Evolutionary conservation across 345 rosid genomes (phyloP).

Genomic region (Ailanthus altissimus): DNA sequence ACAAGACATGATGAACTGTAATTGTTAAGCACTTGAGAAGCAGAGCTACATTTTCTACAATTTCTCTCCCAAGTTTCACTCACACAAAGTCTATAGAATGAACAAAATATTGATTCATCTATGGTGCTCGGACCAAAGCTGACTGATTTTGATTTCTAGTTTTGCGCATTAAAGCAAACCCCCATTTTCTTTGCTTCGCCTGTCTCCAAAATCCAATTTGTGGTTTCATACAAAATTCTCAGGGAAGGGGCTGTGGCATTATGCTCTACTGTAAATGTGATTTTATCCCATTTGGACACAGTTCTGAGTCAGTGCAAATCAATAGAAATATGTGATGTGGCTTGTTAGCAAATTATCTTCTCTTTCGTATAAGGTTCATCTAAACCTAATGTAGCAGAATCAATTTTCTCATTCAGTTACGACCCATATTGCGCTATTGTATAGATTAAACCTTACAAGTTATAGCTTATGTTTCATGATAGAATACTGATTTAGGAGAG

Average conservation of each 20-base stretch:
- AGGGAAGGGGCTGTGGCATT: background rate
- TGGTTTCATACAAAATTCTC: background rate
- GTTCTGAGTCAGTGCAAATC: background rate
- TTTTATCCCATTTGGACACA: background rate
- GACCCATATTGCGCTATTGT: background rate
- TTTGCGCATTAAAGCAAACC: background rate
- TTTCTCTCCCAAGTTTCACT: background rate
- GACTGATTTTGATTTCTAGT: background rate
- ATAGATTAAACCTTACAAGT: background rate
- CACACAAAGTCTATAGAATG: background rate
- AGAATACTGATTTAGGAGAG: background rate
- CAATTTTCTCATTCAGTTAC: background rate
- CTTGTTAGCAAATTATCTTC: background rate
- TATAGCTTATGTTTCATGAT: background rate
- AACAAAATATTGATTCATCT: background rate
- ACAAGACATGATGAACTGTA: constrained; percentile 55
- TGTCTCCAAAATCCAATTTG: background rate
- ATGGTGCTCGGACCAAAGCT: background rate
- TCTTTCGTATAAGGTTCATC: background rate
- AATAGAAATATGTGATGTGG: background rate
- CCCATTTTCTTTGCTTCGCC: background rate
- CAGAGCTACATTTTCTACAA: constrained; percentile 5
- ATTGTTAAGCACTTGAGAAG: constrained; percentile 15
- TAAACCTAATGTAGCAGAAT: background rate
- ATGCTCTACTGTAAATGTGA: background rate